Percentiles rank a stretch among this genome's conserved stretches.
These are phyloP conservation scores for Rutidosis leptorrhynchoides DNA, from an alignment of 129 eudicot species.

Conservation along the genomic window DNA sequence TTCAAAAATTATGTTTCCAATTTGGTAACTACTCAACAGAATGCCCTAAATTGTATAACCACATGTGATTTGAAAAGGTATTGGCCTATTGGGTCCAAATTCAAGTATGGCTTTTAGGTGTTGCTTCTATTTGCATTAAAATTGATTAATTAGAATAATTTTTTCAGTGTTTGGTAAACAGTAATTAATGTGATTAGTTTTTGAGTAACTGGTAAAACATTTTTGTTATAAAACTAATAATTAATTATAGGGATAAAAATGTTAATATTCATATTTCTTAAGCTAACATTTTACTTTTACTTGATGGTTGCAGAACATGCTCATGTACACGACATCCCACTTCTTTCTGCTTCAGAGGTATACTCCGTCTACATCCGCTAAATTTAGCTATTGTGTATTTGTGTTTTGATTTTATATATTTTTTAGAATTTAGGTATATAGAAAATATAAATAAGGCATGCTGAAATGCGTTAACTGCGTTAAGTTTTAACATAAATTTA, in stretches of 20 bases:
- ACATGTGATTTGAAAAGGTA: too few species aligned
- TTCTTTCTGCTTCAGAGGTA: slow-evolving; percentile 80
- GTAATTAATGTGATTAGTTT: too few species aligned
- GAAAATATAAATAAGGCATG: too few species aligned
- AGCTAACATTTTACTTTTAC: neutral
- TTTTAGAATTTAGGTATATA: neutral
- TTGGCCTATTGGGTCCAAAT: too few species aligned
- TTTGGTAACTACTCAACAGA: too few species aligned
- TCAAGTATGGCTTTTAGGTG: too few species aligned
- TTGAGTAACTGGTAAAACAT: too few species aligned
- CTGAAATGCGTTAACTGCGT: neutral
- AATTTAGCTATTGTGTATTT: neutral
- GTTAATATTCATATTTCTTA: neutral
- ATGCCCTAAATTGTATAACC: too few species aligned
- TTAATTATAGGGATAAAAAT: neutral
- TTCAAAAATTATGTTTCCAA: neutral
- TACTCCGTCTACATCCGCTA: neutral
- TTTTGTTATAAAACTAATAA: neutral
- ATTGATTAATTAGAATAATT: too few species aligned
- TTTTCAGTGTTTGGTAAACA: too few species aligned
- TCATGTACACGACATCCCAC: slow-evolving; percentile 47
- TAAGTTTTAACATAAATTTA: neutral
- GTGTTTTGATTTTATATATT: neutral
- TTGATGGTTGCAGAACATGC: slow-evolving; percentile 37
- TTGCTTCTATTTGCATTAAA: too few species aligned